A percentile compares a stretch with the other conserved stretches of the same genome.
These are phyloP conservation scores for Gaeumannomyces tritici DNA, from an alignment of 2,329 filamentous ascomycete species.

Conservation along the genomic window DNA sequence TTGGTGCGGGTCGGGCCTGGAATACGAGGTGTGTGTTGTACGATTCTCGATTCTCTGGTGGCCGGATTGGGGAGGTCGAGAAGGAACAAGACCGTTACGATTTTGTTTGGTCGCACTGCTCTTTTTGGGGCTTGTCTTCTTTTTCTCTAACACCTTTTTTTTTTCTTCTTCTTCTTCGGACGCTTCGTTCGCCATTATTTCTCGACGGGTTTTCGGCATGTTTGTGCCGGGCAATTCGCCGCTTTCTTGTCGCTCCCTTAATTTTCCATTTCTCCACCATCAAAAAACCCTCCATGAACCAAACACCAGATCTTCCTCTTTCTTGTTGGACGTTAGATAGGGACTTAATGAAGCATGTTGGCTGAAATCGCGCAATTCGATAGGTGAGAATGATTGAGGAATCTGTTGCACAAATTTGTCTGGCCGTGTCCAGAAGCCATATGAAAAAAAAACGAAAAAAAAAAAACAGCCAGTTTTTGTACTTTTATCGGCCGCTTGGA, in stretches of 20 bases:
- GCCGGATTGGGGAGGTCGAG: background rate
- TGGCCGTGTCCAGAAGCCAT: too few relatives aligned
- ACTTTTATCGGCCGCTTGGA: background rate
- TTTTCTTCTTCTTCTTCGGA: background rate
- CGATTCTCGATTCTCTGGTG: background rate
- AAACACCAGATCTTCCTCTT: background rate
- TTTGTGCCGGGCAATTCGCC: background rate
- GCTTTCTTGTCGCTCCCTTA: background rate
- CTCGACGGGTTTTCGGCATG: background rate
- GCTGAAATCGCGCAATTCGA: background rate
- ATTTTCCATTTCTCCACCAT: background rate
- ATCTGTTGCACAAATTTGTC: too few relatives aligned
- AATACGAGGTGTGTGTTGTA: background rate
- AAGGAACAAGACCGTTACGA: too few relatives aligned
- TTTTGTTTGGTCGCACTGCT: too few relatives aligned
- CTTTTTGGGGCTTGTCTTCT: too few relatives aligned
- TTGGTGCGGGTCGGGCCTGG: too few relatives aligned
- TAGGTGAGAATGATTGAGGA: too few relatives aligned
- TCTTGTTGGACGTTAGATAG: background rate
- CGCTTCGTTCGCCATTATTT: background rate
- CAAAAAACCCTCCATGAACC: background rate
- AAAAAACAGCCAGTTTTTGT: background rate
- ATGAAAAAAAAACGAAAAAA: too few relatives aligned
- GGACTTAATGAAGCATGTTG: background rate
- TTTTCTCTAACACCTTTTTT: too few relatives aligned